Evolutionary conservation across 2,329 filamentous ascomycete genomes (phyloP).

Genomic region (Ophidiomyces ophidiicola): DNA sequence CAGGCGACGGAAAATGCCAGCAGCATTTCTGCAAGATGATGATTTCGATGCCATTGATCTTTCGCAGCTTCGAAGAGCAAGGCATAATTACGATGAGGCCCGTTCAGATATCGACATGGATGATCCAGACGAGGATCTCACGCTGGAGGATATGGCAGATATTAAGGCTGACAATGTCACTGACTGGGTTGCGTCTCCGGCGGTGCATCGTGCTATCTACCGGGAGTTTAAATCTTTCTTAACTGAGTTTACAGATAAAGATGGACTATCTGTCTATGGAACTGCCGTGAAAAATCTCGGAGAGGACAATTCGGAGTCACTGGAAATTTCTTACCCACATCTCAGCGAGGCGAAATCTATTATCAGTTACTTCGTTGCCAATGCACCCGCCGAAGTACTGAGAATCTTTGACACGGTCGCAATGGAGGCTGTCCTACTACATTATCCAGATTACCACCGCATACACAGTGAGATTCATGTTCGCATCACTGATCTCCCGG

Average conservation of each 20-base stretch:
- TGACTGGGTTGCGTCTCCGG: constrained; percentile 84
- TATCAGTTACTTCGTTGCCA: constrained; percentile 88
- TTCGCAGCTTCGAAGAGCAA: constrained; percentile 70
- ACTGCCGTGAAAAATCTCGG: constrained; percentile 90
- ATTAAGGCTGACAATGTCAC: constrained; percentile 87
- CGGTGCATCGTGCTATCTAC: constrained; percentile 85
- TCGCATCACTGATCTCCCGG: constrained; percentile 85
- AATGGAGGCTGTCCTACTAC: constrained; percentile 87
- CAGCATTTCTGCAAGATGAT: constrained; percentile 56
- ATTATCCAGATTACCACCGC: constrained; percentile 94
- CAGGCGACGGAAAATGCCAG: constrained; percentile 48
- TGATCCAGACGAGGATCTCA: constrained; percentile 91
- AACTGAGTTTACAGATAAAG: constrained; percentile 86
- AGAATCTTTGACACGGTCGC: constrained; percentile 94
- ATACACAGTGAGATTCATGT: constrained; percentile 98
- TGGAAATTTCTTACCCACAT: constrained; percentile 93
- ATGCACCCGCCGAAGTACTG: constrained; percentile 86
- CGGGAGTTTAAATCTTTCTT: constrained; percentile 96
- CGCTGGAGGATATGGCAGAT: constrained; percentile 79
- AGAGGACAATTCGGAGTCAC: constrained; percentile 88
- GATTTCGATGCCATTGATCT: constrained; percentile 79
- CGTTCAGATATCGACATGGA: constrained; percentile 83
- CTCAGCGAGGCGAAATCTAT: constrained; percentile 83
- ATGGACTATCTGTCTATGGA: constrained; percentile 84
- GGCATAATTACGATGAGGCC: constrained; percentile 89